Conservation (phyloP, 257 asterid genomes). For the Lycium ferocissimum region DNA sequence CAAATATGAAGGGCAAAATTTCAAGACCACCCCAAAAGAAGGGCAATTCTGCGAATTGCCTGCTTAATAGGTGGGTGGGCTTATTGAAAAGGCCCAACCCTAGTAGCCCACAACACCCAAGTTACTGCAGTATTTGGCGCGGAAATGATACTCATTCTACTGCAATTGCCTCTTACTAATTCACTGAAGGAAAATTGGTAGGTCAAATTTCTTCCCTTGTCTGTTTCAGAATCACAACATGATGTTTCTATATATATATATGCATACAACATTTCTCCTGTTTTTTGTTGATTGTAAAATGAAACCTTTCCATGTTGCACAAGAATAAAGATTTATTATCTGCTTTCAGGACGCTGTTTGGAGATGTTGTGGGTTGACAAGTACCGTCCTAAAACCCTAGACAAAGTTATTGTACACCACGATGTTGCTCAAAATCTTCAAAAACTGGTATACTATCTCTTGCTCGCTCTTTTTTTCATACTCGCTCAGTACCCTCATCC, state of each 20-base stretch:
- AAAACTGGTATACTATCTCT: constrained; percentile 62
- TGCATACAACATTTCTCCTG: no score
- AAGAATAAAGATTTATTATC: background rate
- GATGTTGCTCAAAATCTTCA: constrained; percentile 89
- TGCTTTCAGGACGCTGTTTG: background rate
- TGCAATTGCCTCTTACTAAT: background rate
- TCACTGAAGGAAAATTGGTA: background rate
- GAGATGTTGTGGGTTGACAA: constrained; percentile 98
- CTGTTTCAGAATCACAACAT: no score
- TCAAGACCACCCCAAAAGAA: no score
- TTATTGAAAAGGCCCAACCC: background rate
- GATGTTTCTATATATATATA: no score
- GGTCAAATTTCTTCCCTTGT: background rate
- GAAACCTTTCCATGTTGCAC: background rate
- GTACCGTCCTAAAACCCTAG: constrained; percentile 95
- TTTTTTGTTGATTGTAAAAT: background rate
- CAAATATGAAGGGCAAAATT: no score
- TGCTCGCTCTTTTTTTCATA: no score
- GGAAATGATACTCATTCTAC: background rate
- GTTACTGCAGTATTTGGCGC: background rate
- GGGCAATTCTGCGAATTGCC: no score
- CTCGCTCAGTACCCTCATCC: background rate
- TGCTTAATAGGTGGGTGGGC: background rate
- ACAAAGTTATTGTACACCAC: constrained; percentile 77
- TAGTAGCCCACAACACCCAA: background rate